Conservation (phyloP, 1,284 basidiomycete species). For the Schizopora paradoxa region DNA sequence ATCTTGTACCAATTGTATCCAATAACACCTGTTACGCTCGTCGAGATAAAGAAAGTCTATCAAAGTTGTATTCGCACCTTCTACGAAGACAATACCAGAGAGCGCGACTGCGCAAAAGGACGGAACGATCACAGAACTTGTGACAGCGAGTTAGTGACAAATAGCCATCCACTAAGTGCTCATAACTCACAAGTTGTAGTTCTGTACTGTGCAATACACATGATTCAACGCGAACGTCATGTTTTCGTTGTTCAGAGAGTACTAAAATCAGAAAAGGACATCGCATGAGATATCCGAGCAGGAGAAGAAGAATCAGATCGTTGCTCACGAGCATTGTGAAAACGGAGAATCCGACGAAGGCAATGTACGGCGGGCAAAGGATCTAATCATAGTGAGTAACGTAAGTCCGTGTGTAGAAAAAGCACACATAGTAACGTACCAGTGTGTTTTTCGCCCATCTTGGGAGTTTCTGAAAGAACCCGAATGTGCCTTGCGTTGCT, state of each 20-base stretch:
- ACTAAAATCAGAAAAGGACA: conserved; percentile 4
- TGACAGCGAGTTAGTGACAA: conserved; percentile 21
- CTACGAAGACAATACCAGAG: conserved; percentile 37
- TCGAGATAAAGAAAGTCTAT: conserved; percentile 7
- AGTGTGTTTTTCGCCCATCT: conserved; percentile 11
- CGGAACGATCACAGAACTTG: conserved; percentile 37
- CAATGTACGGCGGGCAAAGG: conserved; percentile 35
- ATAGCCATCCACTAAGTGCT: conserved; percentile 13
- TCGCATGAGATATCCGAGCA: background rate
- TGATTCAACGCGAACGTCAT: conserved; percentile 5
- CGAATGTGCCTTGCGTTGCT: conserved; percentile 17
- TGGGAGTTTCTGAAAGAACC: conserved; percentile 20
- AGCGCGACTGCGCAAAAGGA: conserved; percentile 40
- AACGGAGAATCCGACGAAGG: conserved; percentile 28
- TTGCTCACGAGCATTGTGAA: conserved; percentile 25
- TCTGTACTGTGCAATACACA: conserved; percentile 14
- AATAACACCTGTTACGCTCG: conserved; percentile 28
- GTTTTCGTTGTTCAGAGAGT: conserved; percentile 14
- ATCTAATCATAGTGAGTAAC: conserved; percentile 26
- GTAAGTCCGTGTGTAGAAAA: conserved; percentile 16
- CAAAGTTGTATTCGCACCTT: conserved; percentile 32
- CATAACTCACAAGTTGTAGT: conserved; percentile 13
- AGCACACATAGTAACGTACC: conserved; percentile 10
- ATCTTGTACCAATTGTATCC: conserved; percentile 12
- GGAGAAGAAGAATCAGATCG: conserved; percentile 4